Evolutionary conservation across 768 basidiomycete species (phyloP).

Genomic region (Lepiota brunneoincarnata): DNA sequence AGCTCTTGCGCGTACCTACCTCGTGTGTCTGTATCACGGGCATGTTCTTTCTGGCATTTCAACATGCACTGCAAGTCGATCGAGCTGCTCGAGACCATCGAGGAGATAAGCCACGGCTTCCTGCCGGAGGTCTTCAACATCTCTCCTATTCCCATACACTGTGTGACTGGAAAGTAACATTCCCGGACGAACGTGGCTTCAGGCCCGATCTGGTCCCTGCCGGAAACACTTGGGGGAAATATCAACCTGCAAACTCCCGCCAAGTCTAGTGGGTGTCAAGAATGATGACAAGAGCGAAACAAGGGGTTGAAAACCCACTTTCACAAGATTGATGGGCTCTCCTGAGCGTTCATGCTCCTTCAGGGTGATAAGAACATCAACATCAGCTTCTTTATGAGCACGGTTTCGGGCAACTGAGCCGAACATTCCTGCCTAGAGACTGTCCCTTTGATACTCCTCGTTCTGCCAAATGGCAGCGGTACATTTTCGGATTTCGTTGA

Average conservation of each 20-base stretch:
- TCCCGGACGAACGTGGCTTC: conserved; percentile 13
- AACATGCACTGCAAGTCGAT: background rate
- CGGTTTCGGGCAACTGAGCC: conserved; percentile 15
- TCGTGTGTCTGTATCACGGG: background rate
- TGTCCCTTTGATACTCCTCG: background rate
- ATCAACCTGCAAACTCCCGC: conserved; percentile 11
- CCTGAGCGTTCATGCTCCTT: conserved; percentile 12
- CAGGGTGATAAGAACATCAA: conserved; percentile 13
- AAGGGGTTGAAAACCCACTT: background rate
- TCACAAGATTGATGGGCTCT: conserved; percentile 16
- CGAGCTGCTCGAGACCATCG: conserved; percentile 4
- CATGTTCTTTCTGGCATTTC: background rate
- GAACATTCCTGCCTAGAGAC: conserved; percentile 13
- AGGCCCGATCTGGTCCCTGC: conserved; percentile 17
- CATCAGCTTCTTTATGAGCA: conserved; percentile 11
- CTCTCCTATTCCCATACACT: conserved; percentile 13
- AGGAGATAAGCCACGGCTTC: conserved; percentile 9
- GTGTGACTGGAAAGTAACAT: conserved; percentile 15
- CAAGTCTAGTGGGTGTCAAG: conserved; percentile 8
- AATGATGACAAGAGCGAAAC: conserved; percentile 3
- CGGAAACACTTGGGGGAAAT: conserved; percentile 15
- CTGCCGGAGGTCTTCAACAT: conserved; percentile 14
- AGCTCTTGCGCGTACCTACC: background rate
- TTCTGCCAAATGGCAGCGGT: background rate
- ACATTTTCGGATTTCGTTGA: background rate